Conservation (phyloP, 495 filamentous ascomycete species). For the Neurospora sp. region DNA sequence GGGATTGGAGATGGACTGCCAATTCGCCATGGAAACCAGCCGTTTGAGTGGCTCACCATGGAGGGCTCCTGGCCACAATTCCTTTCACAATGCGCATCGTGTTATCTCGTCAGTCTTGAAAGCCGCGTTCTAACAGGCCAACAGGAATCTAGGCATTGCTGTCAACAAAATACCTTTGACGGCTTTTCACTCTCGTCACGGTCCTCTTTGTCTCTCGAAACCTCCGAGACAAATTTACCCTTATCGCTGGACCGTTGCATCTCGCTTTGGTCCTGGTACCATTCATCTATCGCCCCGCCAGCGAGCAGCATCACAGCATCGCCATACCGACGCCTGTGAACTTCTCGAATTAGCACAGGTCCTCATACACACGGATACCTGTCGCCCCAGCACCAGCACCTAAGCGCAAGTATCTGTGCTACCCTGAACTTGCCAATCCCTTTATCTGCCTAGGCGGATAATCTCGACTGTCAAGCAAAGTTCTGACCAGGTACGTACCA, state of each 20-base stretch:
- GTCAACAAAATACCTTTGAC: constrained; percentile 1
- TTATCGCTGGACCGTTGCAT: constrained; percentile 13
- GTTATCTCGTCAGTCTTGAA: not conserved
- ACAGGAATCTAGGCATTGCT: not conserved
- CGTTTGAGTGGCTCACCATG: not conserved
- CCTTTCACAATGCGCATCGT: not conserved
- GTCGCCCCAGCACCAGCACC: not conserved
- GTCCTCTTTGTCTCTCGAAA: constrained; percentile 1
- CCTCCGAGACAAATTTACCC: constrained; percentile 6
- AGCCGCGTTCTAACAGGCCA: not conserved
- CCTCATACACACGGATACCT: not conserved
- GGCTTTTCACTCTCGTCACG: not conserved
- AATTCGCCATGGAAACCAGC: not conserved
- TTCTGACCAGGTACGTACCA: not conserved
- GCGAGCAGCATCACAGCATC: not conserved
- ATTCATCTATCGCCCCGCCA: constrained; percentile 1
- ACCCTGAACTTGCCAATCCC: not conserved
- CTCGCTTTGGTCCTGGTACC: constrained; percentile 1
- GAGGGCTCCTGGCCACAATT: not conserved
- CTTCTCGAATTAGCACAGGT: not conserved
- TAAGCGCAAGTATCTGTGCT: not conserved
- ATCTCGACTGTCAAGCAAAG: not conserved
- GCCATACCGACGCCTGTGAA: not conserved
- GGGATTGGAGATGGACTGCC: not conserved
- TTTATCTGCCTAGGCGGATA: not conserved